Percentiles rank a stretch among this genome's conserved stretches.
These are phyloP conservation scores for Neophaeococcomyces mojaviensis DNA, from an alignment of 2,329 filamentous ascomycete genomes.

Conservation along the genomic window DNA sequence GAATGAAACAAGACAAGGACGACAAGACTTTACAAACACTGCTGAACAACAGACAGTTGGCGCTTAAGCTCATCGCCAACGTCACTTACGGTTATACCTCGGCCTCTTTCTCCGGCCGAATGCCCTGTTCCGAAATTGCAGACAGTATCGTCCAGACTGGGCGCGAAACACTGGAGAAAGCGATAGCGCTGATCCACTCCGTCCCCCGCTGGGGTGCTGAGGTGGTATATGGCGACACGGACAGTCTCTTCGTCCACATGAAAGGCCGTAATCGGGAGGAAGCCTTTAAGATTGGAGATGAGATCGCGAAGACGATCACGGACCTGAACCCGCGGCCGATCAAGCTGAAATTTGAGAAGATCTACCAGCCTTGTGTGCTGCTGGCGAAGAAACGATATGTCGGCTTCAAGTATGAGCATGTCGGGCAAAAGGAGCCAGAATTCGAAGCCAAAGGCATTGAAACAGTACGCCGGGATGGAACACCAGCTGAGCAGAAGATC, in stretches of 20 bases:
- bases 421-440: slow-evolving; percentile 67
- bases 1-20: slow-evolving; percentile 89
- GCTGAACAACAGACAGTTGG: slow-evolving; percentile 86
- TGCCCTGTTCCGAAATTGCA: slow-evolving; percentile 96
- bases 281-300: slow-evolving; percentile 85
- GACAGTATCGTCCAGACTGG: slow-evolving; percentile 97
- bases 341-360: slow-evolving; percentile 97
- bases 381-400: slow-evolving; percentile 97
- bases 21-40: slow-evolving; percentile 79
- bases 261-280: slow-evolving; percentile 79
- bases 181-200: slow-evolving; percentile 86
- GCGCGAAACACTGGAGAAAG: slow-evolving; percentile 86
- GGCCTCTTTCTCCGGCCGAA: slow-evolving; percentile 89
- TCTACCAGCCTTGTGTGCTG: slow-evolving; percentile 90
- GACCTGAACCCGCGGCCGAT: slow-evolving; percentile 83
- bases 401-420: slow-evolving; percentile 88
- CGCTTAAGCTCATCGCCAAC: slow-evolving; percentile 93
- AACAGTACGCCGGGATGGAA: slow-evolving; percentile 90
- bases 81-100: slow-evolving; percentile 98
- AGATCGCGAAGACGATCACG: slow-evolving; percentile 82
- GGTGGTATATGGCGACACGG: slow-evolving; percentile 96
- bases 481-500: slow-evolving; percentile 91
- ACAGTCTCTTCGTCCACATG: slow-evolving; percentile 85
- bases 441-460: slow-evolving; percentile 99
- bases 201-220: slow-evolving; percentile 84